Base-by-base conservation (phyloP, 192 early-diverging fungal species). In the Glomus cerebriforme region DNA sequence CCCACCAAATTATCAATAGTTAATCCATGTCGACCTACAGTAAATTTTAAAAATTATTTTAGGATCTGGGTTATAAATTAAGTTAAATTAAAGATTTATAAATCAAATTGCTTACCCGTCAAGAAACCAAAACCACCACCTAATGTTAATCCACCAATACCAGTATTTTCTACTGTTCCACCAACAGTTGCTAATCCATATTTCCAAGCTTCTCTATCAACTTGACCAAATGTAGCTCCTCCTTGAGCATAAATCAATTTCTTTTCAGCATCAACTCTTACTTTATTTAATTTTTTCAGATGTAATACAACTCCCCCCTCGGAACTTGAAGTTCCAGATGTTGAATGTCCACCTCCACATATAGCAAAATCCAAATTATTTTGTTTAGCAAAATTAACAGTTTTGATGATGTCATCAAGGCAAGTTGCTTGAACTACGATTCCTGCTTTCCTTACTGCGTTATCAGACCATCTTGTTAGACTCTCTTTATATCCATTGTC, bases 101-200 rank as follows among this genome's bases (percentile, higher is more conserved):
- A n/a, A n/a, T n/a, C n/a, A n/a, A n/a, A n/a, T n/a, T n/a, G n/a
- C n/a, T 22, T 35, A 31, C 86, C 83, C 58, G 79, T 72, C 7
- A 84, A 29, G 26, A 73, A 86, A 26, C 87, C 87, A 77, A 80
- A 77, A 6, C 87, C 87, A 60, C 86, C 87, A 32, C 79, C 78
- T 2, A 84, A 59, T 10, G 73, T 62, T 24, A 81, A 45, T 5
- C 88, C 88, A 9, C 87, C 86, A 32, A 89, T 79, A 32, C 88
- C 85, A 49, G 80, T 78, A 67, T 80, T 63, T 27, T 79, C 73
- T 7, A 78, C 72, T 7, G 69, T 60, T 31, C 82, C 85, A 27
- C 78, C 79, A 1, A 80, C 79, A 9, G 68, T 54, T 0, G 80
- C 80, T 17, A 83, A 49, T 1, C 76, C 81, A 80, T 84, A 81